Conservation (phyloP, 768 basidiomycete species). For the Boletus subcaerulescens region DNA sequence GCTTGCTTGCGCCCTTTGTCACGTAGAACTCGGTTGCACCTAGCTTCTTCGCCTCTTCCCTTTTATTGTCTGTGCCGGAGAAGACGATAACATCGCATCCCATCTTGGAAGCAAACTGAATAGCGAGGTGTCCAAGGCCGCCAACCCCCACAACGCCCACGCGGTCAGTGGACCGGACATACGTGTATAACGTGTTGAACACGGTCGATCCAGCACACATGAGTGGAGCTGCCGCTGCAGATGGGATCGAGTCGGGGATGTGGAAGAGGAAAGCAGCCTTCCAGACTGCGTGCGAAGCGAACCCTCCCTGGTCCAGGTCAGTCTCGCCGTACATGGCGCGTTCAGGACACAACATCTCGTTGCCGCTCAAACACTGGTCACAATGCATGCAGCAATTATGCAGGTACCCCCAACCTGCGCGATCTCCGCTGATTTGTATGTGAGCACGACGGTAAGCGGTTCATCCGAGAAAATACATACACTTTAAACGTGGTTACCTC, state of each 20-base stretch:
- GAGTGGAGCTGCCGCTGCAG: constrained; percentile 33
- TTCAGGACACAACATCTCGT: constrained; percentile 28
- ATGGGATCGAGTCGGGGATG: constrained; percentile 31
- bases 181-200: constrained; percentile 26
- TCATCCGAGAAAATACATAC: constrained; percentile 18
- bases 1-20: constrained; percentile 23
- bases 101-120: constrained; percentile 28
- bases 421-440: constrained; percentile 6
- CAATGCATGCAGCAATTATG: constrained; percentile 34
- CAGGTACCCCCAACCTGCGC: constrained; percentile 31
- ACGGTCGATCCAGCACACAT: constrained; percentile 38
- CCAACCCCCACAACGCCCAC: constrained; percentile 36
- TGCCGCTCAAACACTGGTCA: constrained; percentile 32
- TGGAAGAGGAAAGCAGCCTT: constrained; percentile 34
- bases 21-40: constrained; percentile 37
- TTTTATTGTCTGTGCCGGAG: constrained; percentile 33
- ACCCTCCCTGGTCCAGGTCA: constrained; percentile 34
- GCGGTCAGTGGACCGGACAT: constrained; percentile 30
- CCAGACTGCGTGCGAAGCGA: constrained; percentile 36
- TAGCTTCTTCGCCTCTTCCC: constrained; percentile 31
- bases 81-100: constrained; percentile 38
- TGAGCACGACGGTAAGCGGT: too few relatives aligned
- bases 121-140: constrained; percentile 26
- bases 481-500: constrained; percentile 33
- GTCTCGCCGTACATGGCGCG: constrained; percentile 24